Base-by-base conservation (phyloP, 2,329 filamentous ascomycete species). In the Ophiostoma fasciatum region DNA sequence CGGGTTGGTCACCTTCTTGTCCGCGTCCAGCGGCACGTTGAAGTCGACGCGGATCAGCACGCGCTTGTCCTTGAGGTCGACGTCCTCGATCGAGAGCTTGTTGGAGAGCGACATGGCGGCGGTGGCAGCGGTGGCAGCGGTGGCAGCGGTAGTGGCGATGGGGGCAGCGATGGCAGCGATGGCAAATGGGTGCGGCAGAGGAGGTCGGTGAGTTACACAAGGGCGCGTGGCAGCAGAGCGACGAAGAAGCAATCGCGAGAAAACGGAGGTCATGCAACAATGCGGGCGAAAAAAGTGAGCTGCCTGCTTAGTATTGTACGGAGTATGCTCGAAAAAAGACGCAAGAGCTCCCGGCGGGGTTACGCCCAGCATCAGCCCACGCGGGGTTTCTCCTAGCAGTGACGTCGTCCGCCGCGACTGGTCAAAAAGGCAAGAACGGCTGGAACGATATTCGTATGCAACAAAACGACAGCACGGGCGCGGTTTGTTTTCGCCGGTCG, bases 31-130 rank as follows among this genome's bases (percentile, higher is more conserved):
- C 46, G 90, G 90, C 39, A 98, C 92, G 64, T 98, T 98, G 78
- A 98, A 98, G 74, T 98, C 90, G 60, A 98, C 90, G 56, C 90
- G 82, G 60, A 98, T 94, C 53, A 98, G 73, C 62, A 96, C 90
- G 53, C 87, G 78, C 78, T 98, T 98, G 74, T 72, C 88, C 76
- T 94, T 93, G 63, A 98, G 72, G 64, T 98, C 87, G 54, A 93
- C 78, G 57, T 98, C 88, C 48, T 77, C 82, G 63, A 98, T 94
- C 50, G 85, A 82, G 53, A 98, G 82, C 74, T 98, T 98, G 75
- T 78, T 94, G 53, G 87, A 82, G 58, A 98, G 83, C 90, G 98
- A 98, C 42, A 53, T 75, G 40, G 12, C 31, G 13, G 21, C n/a
- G 26, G 21, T 28, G 33, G 18, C 18, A 28, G 7, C 25, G 7